These are phyloP conservation scores for Phytophthora fragariaefolia DNA, from an alignment of 352 stramenopile species.

Conservation along the genomic window DNA sequence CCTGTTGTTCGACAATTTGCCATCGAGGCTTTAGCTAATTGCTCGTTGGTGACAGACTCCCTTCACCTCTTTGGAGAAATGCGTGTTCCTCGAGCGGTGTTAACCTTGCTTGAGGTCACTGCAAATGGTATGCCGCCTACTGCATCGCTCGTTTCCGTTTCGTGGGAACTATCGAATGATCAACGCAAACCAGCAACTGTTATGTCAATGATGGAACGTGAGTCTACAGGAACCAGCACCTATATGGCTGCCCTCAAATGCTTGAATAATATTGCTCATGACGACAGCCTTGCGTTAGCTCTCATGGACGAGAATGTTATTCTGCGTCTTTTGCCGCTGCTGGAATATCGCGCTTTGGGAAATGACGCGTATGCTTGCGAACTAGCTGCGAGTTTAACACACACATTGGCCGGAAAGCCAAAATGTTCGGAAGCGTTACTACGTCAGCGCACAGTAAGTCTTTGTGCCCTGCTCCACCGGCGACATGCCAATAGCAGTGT, in stretches of 20 bases:
- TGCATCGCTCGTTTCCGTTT: constrained; percentile 11
- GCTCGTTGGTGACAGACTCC: constrained; percentile 76
- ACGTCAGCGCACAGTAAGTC: constrained; percentile 55
- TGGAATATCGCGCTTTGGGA: constrained; percentile 56
- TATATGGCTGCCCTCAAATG: constrained; percentile 77
- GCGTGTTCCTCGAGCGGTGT: constrained; percentile 54
- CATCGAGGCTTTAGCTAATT: constrained; percentile 74
- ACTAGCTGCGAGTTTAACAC: constrained; percentile 43
- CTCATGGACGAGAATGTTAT: constrained; percentile 63
- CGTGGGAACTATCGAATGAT: constrained; percentile 17
- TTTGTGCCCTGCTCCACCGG: constrained; percentile 61
- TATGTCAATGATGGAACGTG: neutral
- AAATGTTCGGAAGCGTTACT: constrained; percentile 56
- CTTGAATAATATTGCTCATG: constrained; percentile 67
- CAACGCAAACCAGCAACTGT: neutral
- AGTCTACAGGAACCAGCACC: constrained; percentile 42
- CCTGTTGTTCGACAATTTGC: constrained; percentile 67
- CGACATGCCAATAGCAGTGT: constrained; percentile 38
- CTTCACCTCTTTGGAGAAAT: constrained; percentile 78
- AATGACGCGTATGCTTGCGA: constrained; percentile 49
- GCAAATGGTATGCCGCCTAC: constrained; percentile 8
- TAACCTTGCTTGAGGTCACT: constrained; percentile 55
- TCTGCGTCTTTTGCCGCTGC: constrained; percentile 46
- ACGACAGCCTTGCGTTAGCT: constrained; percentile 63
- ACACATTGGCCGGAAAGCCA: constrained; percentile 59